A percentile compares a stretch with the other conserved stretches of the same genome.
phyloP scores from a whole-genome alignment of 2,329 filamentous ascomycete species.

The Helicocarpus griseus region DNA sequence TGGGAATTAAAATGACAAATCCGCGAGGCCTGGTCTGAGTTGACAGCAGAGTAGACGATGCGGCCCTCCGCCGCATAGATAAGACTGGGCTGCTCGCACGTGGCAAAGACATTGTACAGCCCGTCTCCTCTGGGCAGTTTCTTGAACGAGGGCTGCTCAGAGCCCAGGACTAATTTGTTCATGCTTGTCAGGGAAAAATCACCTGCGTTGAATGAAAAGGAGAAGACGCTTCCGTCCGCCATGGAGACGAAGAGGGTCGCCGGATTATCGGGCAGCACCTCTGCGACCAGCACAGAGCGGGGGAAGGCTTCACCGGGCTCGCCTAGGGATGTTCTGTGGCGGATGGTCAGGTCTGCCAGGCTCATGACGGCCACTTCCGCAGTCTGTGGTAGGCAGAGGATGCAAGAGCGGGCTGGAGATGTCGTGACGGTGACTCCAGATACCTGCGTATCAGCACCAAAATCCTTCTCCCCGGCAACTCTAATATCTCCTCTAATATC shows the following conservation, averaged over 20 bases:
- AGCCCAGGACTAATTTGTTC: conserved; percentile 77
- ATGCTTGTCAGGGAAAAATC: conserved; percentile 58
- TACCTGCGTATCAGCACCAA: conserved; percentile 62
- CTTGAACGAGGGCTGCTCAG: conserved; percentile 72
- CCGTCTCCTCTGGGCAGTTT: conserved; percentile 59
- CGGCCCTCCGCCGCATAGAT: conserved; percentile 85
- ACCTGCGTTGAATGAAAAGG: conserved; percentile 58
- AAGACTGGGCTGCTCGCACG: conserved; percentile 85
- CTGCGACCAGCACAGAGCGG: conserved; percentile 67
- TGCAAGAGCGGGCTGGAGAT: conserved; percentile 54
- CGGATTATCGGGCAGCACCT: conserved; percentile 56
- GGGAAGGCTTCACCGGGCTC: conserved; percentile 68
- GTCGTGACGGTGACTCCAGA: conserved; percentile 72
- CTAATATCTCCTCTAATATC: conserved; percentile 49
- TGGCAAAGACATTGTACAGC: conserved; percentile 76
- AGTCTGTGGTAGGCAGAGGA: conserved; percentile 82
- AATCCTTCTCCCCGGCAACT: conserved; percentile 49
- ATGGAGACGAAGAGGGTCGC: conserved; percentile 81
- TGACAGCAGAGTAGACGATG: conserved; percentile 87
- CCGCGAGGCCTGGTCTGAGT: conserved; percentile 71
- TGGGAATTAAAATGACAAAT: conserved; percentile 75
- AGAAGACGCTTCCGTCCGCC: conserved; percentile 85
- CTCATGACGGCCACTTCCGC: conserved; percentile 67
- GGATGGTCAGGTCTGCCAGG: conserved; percentile 53
- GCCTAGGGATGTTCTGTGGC: conserved; percentile 55